Percentiles rank a stretch among this genome's conserved stretches.
Evolutionary conservation across 2,329 filamentous ascomycete species (phyloP).

Genomic region (Rutstroemia sp.): DNA sequence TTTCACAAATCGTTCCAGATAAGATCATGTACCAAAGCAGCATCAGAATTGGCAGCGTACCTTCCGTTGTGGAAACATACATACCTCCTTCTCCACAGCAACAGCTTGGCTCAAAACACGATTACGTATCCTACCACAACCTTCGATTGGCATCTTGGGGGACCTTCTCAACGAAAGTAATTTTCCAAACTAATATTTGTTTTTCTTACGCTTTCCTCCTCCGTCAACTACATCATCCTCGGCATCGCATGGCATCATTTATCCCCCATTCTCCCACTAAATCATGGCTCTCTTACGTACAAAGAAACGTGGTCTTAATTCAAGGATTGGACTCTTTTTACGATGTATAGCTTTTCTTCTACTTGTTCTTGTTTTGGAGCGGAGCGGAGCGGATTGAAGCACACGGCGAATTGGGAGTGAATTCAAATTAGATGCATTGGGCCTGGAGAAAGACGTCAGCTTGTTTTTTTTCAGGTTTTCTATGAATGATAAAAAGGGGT

Average conservation of each 20-base stretch:
- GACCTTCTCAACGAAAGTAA: slow-evolving; percentile 11
- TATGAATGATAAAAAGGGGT: background rate
- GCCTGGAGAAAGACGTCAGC: background rate
- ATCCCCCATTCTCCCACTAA: slow-evolving; percentile 9
- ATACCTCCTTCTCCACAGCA: slow-evolving; percentile 10
- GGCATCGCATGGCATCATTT: slow-evolving; percentile 15
- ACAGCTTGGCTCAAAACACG: slow-evolving; percentile 3
- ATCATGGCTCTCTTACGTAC: slow-evolving; percentile 16
- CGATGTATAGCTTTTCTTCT: background rate
- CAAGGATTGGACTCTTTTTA: slow-evolving; percentile 12
- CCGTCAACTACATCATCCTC: slow-evolving; percentile 6
- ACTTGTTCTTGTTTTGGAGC: background rate
- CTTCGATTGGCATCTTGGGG: slow-evolving; percentile 11
- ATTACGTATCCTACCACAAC: slow-evolving; percentile 8
- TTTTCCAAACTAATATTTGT: slow-evolving; percentile 27
- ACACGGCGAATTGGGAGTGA: background rate
- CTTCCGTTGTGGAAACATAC: slow-evolving; percentile 26
- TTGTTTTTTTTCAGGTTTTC: background rate
- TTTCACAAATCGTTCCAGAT: slow-evolving; percentile 22
- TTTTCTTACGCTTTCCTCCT: slow-evolving; percentile 15
- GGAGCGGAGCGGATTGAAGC: background rate
- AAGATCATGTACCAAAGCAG: slow-evolving; percentile 12
- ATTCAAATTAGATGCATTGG: background rate
- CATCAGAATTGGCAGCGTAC: slow-evolving; percentile 14
- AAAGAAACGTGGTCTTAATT: slow-evolving; percentile 21